Conservation (phyloP, 805 yeast genomes). For the Candida insectalens region DNA sequence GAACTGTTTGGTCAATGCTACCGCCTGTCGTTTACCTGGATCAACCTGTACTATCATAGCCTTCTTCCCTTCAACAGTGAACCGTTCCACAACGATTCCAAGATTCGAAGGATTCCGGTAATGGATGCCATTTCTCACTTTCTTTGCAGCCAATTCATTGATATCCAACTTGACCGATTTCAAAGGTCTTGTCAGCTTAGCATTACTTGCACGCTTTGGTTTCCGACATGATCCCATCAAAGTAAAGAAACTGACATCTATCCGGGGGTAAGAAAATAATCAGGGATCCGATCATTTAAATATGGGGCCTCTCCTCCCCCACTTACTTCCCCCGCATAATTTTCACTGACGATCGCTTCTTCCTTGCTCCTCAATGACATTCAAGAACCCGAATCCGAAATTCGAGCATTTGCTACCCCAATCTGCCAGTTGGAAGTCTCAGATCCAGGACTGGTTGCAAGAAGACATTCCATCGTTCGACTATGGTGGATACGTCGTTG, state of each 20-base stretch:
- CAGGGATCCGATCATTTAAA: too few species aligned
- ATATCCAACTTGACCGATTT: too few species aligned
- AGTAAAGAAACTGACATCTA: too few species aligned
- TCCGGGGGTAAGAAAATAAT: too few species aligned
- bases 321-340: background rate
- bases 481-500: constrained; percentile 94
- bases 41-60: constrained; percentile 26
- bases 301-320: too few species aligned
- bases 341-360: background rate
- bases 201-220: too few species aligned
- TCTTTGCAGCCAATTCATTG: too few species aligned
- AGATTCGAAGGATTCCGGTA: too few species aligned
- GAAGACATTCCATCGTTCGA: constrained; percentile 95
- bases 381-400: constrained; percentile 23
- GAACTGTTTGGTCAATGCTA: constrained; percentile 26
- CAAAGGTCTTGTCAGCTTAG: too few species aligned
- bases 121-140: too few species aligned
- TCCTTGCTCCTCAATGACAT: constrained; percentile 3
- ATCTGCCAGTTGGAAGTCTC: constrained; percentile 74
- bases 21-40: constrained; percentile 11
- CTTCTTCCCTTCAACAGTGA: background rate
- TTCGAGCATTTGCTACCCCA: constrained; percentile 55
- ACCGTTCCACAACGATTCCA: too few species aligned
- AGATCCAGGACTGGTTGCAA: constrained; percentile 62
- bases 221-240: too few species aligned